Evolutionary conservation across 495 filamentous ascomycete genomes (phyloP).

Genomic region (Penicillium verhagenii): DNA sequence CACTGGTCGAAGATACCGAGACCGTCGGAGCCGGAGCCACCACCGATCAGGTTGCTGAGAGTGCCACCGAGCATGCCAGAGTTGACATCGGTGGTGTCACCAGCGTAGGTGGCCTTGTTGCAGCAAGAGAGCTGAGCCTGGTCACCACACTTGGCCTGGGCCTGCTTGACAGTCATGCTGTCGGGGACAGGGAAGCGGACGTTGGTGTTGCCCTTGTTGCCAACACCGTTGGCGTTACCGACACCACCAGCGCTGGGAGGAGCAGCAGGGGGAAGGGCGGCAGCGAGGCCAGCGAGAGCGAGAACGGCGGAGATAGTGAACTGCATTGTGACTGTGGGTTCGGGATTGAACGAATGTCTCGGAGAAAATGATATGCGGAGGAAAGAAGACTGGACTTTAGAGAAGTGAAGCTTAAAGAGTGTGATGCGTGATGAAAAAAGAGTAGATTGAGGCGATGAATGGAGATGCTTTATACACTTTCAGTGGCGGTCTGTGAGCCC

Average conservation of each 20-base stretch:
- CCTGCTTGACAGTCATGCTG: conserved; percentile 47
- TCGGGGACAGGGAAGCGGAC: conserved; percentile 37
- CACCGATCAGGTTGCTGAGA: conserved; percentile 32
- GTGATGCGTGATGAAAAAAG: conserved; percentile 38
- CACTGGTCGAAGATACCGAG: conserved; percentile 38
- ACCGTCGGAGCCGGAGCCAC: conserved; percentile 36
- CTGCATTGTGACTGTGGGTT: conserved; percentile 40
- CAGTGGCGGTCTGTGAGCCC: conserved; percentile 25
- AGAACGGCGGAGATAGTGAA: conserved; percentile 27
- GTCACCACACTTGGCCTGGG: conserved; percentile 48
- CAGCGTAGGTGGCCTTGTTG: conserved; percentile 45
- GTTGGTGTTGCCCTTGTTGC: conserved; percentile 21
- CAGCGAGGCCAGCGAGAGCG: conserved; percentile 22
- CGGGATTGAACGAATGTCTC: conserved; percentile 35
- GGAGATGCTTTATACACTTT: conserved; percentile 37
- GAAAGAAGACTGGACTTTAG: conserved; percentile 27
- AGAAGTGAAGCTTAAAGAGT: conserved; percentile 30
- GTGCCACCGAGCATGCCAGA: conserved; percentile 27
- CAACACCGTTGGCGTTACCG: conserved; percentile 22
- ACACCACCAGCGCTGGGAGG: conserved; percentile 16
- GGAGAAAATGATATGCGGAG: conserved; percentile 21
- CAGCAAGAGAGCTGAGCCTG: conserved; percentile 51
- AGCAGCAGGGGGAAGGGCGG: conserved; percentile 15
- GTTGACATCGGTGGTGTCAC: conserved; percentile 39
- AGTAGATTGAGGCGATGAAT: conserved; percentile 12